A percentile compares a stretch with the other conserved stretches of the same genome.
phyloP scores from a whole-genome alignment of 305 asterid genomes.

The Salvia sclarea region DNA sequence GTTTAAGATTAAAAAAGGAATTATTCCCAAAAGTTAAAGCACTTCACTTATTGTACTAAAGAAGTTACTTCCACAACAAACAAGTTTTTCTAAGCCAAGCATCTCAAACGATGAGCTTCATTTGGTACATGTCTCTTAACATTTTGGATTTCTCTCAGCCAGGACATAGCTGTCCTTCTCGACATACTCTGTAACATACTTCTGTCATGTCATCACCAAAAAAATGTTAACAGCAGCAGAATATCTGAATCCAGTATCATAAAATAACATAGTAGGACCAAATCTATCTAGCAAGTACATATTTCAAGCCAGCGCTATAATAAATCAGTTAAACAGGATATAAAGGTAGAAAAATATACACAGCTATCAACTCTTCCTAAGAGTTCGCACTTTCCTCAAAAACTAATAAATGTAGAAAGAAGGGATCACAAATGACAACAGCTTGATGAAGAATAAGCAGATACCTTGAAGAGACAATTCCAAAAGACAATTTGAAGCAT shows the following conservation, averaged over 20 bases:
- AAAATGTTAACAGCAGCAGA: constrained; percentile 29
- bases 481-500: background rate
- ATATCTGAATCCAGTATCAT: constrained; percentile 10
- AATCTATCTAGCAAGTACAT: constrained; percentile 2
- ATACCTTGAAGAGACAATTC: background rate
- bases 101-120: constrained; percentile 25
- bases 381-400: background rate
- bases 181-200: constrained; percentile 11
- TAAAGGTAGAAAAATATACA: background rate
- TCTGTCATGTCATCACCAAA: constrained; percentile 34
- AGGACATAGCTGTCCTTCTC: constrained; percentile 32
- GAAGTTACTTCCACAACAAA: constrained; percentile 20
- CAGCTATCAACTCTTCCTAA: background rate
- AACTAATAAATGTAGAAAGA: background rate
- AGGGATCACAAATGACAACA: background rate
- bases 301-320: constrained; percentile 9
- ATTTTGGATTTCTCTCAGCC: constrained; percentile 39
- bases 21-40: constrained; percentile 9
- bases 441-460: background rate
- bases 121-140: constrained; percentile 27
- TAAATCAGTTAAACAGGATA: background rate
- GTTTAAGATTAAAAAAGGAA: background rate
- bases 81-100: constrained; percentile 24
- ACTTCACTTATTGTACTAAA: constrained; percentile 16
- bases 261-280: background rate